Conservation (phyloP, 768 basidiomycete species). For the Boletus coccyginus region DNA sequence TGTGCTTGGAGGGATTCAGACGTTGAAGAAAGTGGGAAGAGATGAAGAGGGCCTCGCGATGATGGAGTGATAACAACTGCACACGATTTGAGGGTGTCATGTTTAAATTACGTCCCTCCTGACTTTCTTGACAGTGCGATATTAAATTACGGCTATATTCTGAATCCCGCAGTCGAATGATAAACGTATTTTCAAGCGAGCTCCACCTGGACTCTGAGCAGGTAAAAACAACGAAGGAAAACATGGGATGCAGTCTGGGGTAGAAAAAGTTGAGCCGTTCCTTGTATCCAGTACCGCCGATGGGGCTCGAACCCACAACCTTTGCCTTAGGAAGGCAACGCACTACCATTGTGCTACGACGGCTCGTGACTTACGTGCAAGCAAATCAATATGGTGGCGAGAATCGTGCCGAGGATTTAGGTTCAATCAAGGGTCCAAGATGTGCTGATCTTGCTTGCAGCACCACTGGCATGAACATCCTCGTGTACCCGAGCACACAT, state of each 20-base stretch:
- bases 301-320: constrained; percentile 39
- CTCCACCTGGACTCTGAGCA: too few species aligned
- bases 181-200: too few species aligned
- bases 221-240: background rate
- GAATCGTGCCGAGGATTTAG: background rate
- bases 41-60: background rate
- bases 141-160: too few species aligned
- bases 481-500: constrained; percentile 67
- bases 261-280: constrained; percentile 24
- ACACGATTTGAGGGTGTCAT: background rate
- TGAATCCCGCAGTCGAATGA: too few species aligned
- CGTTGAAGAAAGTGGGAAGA: background rate
- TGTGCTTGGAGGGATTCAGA: background rate
- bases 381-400: background rate
- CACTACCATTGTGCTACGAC: constrained; percentile 40
- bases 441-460: background rate
- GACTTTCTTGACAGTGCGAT: background rate
- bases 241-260: too few species aligned
- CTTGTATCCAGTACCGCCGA: constrained; percentile 33
- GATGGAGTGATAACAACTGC: constrained; percentile 4
- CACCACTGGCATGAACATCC: constrained; percentile 72
- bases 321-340: constrained; percentile 40
- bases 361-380: constrained; percentile 12
- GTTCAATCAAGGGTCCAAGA: background rate
- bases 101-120: constrained; percentile 1